phyloP scores from a whole-genome alignment of 495 filamentous ascomycete genomes.

The Margaritispora aquatica region DNA sequence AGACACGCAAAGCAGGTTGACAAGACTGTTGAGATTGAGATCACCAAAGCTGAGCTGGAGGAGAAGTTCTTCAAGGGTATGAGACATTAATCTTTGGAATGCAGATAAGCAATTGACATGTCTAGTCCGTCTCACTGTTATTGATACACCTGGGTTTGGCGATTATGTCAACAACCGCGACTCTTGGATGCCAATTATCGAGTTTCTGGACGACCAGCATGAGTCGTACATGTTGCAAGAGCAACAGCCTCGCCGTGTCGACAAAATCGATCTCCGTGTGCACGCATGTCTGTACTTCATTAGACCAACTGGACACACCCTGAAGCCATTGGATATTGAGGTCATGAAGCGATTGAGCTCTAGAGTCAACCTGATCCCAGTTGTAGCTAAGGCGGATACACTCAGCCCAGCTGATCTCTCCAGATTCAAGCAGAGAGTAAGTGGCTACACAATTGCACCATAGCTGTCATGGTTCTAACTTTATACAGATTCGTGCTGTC shows the following conservation, averaged over 20 bases:
- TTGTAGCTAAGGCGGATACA: conserved; percentile 97
- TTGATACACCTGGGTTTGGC: conserved; percentile 97
- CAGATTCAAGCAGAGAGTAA: conserved; percentile 88
- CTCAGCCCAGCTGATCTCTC: conserved; percentile 86
- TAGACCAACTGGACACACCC: conserved; percentile 91
- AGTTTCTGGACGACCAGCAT: conserved; percentile 99
- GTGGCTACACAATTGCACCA: not conserved
- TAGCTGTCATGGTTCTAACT: not conserved
- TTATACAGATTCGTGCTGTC: conserved; percentile 74
- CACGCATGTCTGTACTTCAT: conserved; percentile 99
- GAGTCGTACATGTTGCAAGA: conserved; percentile 99
- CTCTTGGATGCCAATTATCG: conserved; percentile 99
- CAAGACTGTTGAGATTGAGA: conserved; percentile 99
- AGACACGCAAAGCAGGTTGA: conserved; percentile 98
- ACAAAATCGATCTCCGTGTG: conserved; percentile 99
- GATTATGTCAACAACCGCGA: conserved; percentile 99
- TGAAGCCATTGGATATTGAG: conserved; percentile 98
- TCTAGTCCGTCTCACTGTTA: conserved; percentile 92
- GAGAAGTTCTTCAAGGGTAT: conserved; percentile 99
- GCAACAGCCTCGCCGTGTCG: conserved; percentile 92
- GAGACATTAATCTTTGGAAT: not conserved
- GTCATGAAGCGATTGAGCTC: conserved; percentile 99
- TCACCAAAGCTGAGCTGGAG: conserved; percentile 98
- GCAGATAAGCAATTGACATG: not conserved
- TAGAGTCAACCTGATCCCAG: conserved; percentile 94